Percentiles rank a stretch among this genome's conserved stretches.
Evolutionary conservation across 495 filamentous ascomycete species (phyloP).

Genomic region (Podospora sp.): DNA sequence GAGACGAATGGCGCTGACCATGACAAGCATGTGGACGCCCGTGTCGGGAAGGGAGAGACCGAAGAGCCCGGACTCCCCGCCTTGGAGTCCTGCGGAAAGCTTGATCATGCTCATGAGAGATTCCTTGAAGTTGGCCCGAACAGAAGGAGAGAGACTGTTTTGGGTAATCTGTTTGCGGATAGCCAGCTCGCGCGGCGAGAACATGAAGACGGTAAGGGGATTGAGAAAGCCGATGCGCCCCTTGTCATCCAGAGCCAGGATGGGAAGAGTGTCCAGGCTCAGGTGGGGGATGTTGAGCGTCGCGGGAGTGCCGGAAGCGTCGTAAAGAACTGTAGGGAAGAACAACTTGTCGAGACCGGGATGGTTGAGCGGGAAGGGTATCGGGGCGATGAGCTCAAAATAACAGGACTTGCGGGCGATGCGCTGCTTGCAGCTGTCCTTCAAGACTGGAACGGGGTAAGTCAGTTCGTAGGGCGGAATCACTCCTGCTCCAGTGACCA

Average conservation of each 20-base stretch:
- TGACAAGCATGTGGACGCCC: conserved; percentile 44
- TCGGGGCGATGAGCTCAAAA: conserved; percentile 47
- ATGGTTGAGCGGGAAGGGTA: conserved; percentile 27
- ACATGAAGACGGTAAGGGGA: conserved; percentile 38
- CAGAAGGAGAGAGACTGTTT: not conserved
- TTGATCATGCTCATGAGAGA: conserved; percentile 51
- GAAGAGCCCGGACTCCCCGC: conserved; percentile 40
- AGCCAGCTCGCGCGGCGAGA: conserved; percentile 45
- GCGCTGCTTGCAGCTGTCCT: conserved; percentile 37
- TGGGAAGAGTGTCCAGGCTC: conserved; percentile 47
- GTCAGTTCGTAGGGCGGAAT: conserved; percentile 29
- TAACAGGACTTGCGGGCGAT: conserved; percentile 52
- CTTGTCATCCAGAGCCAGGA: conserved; percentile 37
- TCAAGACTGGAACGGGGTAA: conserved; percentile 47
- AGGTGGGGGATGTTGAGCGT: conserved; percentile 45
- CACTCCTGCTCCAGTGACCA: conserved; percentile 31
- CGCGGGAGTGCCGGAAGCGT: conserved; percentile 26
- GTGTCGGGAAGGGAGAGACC: conserved; percentile 34
- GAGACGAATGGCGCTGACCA: conserved; percentile 44
- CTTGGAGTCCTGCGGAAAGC: conserved; percentile 45
- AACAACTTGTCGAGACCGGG: conserved; percentile 35
- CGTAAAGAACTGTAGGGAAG: conserved; percentile 32
- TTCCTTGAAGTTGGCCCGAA: conserved; percentile 52
- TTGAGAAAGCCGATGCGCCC: conserved; percentile 39
- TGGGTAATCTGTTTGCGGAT: conserved; percentile 31